Conservation (phyloP, 257 asterid genomes). For the Solanum peruvianum region DNA sequence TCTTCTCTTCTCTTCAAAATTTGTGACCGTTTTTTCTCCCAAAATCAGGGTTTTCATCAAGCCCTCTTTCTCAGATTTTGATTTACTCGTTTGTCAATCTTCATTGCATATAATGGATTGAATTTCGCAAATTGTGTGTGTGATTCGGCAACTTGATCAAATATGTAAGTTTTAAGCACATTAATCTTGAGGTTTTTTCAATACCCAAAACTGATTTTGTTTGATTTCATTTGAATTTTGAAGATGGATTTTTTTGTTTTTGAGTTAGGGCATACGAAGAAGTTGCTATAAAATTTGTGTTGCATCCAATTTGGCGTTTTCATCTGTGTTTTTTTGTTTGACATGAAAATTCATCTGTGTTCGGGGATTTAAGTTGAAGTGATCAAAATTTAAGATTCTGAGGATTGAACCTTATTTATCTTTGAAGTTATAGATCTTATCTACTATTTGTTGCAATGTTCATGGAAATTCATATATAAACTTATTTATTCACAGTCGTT, state of each 20-base stretch:
- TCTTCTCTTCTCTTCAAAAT: too few relatives aligned
- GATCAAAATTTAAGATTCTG: neutral
- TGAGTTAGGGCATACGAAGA: slow-evolving; percentile 52
- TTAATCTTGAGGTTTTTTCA: neutral
- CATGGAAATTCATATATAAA: neutral
- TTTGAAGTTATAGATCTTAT: neutral
- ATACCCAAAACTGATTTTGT: neutral
- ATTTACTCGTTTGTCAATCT: too few relatives aligned
- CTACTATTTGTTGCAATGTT: neutral
- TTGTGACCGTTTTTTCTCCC: too few relatives aligned
- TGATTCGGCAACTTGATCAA: neutral
- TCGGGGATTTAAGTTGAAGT: neutral
- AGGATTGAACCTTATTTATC: neutral
- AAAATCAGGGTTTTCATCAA: too few relatives aligned
- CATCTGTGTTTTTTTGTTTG: neutral
- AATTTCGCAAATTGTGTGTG: neutral
- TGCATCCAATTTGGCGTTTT: neutral
- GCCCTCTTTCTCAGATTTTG: too few relatives aligned
- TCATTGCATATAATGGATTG: neutral
- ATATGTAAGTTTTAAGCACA: neutral
- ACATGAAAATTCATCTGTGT: neutral
- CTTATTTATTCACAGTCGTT: neutral
- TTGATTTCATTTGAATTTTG: neutral
- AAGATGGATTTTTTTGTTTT: neutral
- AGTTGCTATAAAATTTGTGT: slow-evolving; percentile 13